Evolutionary conservation across 1,284 basidiomycete species (phyloP).

Genomic region (Leccinum cinnamomeum): DNA sequence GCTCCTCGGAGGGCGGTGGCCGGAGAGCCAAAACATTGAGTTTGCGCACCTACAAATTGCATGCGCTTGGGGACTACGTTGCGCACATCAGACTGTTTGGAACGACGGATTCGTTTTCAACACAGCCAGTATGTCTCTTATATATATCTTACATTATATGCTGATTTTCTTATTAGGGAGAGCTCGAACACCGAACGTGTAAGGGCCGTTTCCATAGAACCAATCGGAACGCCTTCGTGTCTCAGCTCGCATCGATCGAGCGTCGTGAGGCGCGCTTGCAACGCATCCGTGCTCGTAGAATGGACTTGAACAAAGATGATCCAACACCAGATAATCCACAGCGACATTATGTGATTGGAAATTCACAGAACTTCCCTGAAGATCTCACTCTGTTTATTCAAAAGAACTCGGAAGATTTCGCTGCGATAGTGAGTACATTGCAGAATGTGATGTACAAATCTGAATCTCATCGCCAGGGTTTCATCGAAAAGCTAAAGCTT

Average conservation of each 20-base stretch:
- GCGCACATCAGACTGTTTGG: not conserved
- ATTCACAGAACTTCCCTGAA: not conserved
- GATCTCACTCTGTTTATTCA: not conserved
- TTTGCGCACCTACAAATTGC: not conserved
- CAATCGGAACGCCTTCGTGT: not conserved
- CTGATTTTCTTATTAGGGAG: not conserved
- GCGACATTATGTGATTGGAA: not conserved
- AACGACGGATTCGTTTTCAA: not conserved
- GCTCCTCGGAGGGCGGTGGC: not conserved
- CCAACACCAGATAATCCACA: not conserved
- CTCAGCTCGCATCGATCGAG: not conserved
- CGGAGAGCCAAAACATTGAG: not conserved
- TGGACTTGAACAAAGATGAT: not conserved
- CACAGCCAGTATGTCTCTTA: not conserved
- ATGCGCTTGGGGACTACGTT: not conserved
- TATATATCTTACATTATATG: not conserved
- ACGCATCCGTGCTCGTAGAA: not conserved
- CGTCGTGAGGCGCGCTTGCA: not conserved
- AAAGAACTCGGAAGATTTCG: not conserved
- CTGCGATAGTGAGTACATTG: not conserved
- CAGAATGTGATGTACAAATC: not conserved
- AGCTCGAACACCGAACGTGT: not conserved
- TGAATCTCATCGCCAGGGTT: not conserved
- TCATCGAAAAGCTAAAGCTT: not conserved
- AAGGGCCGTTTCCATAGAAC: not conserved